Conservation (phyloP, 202 grass and related monocot species). For the Panicum hallii region DNA sequence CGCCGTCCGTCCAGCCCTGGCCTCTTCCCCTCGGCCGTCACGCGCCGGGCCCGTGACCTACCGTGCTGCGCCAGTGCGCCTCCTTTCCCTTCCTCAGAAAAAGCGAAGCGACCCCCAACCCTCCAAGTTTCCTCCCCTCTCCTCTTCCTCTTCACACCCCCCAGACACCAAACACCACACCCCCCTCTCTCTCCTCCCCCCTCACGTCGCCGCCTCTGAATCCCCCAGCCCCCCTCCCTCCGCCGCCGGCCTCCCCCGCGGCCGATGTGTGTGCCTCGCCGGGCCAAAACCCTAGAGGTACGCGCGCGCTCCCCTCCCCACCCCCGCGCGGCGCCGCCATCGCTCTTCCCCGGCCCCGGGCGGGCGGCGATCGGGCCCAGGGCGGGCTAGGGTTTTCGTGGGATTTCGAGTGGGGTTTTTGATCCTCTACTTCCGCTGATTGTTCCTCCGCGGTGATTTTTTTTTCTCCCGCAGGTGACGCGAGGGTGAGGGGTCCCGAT, state of each 20-base stretch:
- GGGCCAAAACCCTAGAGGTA: slow-evolving; percentile 51
- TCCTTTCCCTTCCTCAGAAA: slow-evolving; percentile 8
- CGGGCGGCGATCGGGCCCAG: slow-evolving; percentile 35
- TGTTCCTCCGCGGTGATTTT: background rate
- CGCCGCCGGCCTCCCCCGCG: background rate
- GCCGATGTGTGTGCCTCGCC: slow-evolving; percentile 52
- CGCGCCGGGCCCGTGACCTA: slow-evolving; percentile 49
- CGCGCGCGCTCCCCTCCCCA: background rate
- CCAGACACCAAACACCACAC: slow-evolving; percentile 17
- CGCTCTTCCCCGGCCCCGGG: background rate
- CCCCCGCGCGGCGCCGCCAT: background rate
- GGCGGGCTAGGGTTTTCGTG: slow-evolving; percentile 52
- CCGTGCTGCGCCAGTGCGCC: slow-evolving; percentile 31
- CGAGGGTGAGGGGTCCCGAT: slow-evolving; percentile 49
- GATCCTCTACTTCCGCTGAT: background rate
- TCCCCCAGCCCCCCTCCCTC: slow-evolving; percentile 9
- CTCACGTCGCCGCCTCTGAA: slow-evolving; percentile 39
- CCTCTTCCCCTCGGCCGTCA: background rate
- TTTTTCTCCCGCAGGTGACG: slow-evolving; percentile 42
- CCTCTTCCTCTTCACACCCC: background rate
- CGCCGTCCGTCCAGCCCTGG: no score
- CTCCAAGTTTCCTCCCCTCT: slow-evolving; percentile 20
- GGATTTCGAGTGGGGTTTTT: slow-evolving; percentile 9
- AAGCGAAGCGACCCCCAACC: slow-evolving; percentile 30
- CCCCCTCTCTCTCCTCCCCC: background rate